Base-by-base conservation (phyloP, 1,284 basidiomycete genomes). In the Tremellales sp. region DNA sequence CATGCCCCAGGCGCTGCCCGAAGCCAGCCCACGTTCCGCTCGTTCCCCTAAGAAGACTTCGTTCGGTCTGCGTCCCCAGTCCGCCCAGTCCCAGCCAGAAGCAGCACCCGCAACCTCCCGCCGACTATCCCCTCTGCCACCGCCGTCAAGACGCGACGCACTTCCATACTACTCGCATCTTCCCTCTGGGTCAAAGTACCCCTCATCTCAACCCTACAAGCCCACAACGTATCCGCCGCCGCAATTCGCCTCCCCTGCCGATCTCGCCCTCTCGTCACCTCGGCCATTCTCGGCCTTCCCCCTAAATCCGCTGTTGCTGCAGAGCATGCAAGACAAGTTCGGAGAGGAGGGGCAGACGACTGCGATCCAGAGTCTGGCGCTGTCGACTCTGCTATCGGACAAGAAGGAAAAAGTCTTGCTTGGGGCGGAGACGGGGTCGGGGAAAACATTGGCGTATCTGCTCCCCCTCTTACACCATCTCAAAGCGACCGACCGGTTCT, bases 391-490 rank as follows among this genome's bases (percentile, higher is more conserved):
- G 70, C 48, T 34, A 49, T 45, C 21, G 46, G 22, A 16, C 19
- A 46, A 31, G 45, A 41, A 28, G 42, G 47, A 12, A 46, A 38
- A 39, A 32, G 53, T 24, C 28, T 57, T 92, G 9, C 77, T 93
- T 1, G 88, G 87, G 0, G 84, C 85, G 0, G 89, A 92, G 70
- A 92, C 89, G 0, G 89, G 89, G 7, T 88, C 86, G 0, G 89
- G 89, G 1, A 93, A 93, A 74, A 88, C 85, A 3, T 78, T 91
- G n/a, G 88, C 89, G 1, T 92, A 91, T 65, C 79, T 92, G 28
- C 76, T 92, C 2, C 89, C 89, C 0, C 67, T 92, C 38, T 75
- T 92, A 3, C 85, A 91, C 56, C 75, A 79, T 47, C 75, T 92
- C 57, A 92, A 92, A 66, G 66, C 74, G 41, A 76, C 63, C 13